phyloP scores from a whole-genome alignment of 345 rosid genomes.

The Euphorbia lathyris region DNA sequence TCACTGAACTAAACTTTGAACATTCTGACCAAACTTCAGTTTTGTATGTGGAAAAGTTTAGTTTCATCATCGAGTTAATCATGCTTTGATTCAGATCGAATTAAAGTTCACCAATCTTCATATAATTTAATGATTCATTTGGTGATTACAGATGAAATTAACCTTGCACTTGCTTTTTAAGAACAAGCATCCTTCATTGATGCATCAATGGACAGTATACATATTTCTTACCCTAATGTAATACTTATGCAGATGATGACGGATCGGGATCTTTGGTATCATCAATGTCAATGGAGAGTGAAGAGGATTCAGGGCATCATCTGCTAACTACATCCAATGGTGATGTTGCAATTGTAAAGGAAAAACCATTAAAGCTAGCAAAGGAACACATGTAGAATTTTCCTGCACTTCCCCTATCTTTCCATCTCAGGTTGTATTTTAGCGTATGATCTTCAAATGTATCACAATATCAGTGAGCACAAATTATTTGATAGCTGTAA shows the following conservation, averaged over 20 bases:
- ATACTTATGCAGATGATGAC: constrained; percentile 43
- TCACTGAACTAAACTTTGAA: background rate
- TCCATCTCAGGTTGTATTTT: constrained; percentile 7
- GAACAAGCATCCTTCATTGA: background rate
- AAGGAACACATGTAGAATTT: constrained; percentile 42
- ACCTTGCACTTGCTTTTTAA: no score
- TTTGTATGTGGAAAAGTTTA: no score
- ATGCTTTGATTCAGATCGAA: no score
- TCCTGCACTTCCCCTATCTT: constrained; percentile 11
- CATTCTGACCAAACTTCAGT: background rate
- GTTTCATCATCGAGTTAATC: no score
- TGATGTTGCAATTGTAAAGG: constrained; percentile 60
- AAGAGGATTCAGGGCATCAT: constrained; percentile 64
- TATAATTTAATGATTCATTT: no score
- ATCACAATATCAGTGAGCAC: background rate
- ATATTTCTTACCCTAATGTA: background rate
- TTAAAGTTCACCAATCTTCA: no score
- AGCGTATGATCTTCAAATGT: constrained; percentile 8
- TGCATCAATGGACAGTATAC: background rate
- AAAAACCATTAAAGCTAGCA: constrained; percentile 65
- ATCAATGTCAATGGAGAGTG: constrained; percentile 52
- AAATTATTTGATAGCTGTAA: constrained; percentile 6
- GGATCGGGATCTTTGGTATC: constrained; percentile 57
- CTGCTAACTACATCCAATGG: constrained; percentile 56
- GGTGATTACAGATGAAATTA: no score